A percentile compares a stretch with the other conserved stretches of the same genome.
These are phyloP conservation scores for Stylosanthes scabra DNA, from an alignment of 331 rosid genomes.

Conservation along the genomic window DNA sequence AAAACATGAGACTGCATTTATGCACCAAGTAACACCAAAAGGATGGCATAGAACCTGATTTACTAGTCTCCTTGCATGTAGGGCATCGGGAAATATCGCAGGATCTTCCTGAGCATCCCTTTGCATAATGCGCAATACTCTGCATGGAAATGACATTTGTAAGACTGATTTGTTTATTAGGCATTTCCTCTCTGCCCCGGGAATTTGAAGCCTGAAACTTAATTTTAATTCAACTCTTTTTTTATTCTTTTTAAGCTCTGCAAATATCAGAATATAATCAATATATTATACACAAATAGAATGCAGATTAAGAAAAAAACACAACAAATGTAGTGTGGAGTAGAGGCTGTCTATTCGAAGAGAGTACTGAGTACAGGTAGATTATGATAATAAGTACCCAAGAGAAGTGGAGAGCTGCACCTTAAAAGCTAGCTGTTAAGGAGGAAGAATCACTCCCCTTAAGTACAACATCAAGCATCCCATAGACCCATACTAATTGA, in stretches of 20 bases:
- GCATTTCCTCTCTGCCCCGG: conserved; percentile 30
- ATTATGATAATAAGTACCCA: background rate
- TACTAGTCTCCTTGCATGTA: conserved; percentile 62
- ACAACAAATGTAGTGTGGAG: background rate
- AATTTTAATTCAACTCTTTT: too few relatives aligned
- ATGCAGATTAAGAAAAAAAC: background rate
- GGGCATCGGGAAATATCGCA: conserved; percentile 69
- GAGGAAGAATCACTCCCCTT: too few relatives aligned
- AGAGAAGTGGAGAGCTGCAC: background rate
- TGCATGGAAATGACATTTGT: conserved; percentile 48
- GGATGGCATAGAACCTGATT: conserved; percentile 68
- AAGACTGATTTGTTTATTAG: conserved; percentile 24
- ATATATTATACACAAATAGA: conserved; percentile 17
- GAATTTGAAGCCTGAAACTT: background rate
- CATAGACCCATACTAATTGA: too few relatives aligned
- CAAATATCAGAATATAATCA: conserved; percentile 4
- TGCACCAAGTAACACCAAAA: conserved; percentile 32
- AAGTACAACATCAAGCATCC: background rate
- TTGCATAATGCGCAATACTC: conserved; percentile 75
- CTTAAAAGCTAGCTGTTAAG: background rate
- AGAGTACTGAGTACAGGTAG: conserved; percentile 25
- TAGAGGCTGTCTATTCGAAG: background rate
- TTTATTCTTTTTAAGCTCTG: background rate
- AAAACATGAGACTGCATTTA: conserved; percentile 16
- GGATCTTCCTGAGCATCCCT: conserved; percentile 86